These are phyloP conservation scores for Talaromyces nanjingensis DNA, from an alignment of 495 filamentous ascomycete species.

Conservation along the genomic window DNA sequence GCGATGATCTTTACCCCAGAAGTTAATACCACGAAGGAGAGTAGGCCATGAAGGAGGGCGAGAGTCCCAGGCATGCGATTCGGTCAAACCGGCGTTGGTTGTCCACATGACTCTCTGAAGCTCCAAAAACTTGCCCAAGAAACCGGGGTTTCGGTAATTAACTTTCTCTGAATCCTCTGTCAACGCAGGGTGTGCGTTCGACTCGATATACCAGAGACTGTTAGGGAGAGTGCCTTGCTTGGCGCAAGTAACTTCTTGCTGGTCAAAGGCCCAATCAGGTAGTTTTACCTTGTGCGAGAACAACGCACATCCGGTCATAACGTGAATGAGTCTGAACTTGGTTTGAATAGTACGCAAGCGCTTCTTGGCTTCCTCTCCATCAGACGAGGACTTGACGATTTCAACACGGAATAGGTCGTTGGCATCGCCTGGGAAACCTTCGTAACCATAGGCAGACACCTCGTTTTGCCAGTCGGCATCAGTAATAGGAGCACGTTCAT, in stretches of 20 bases:
- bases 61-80: conserved; percentile 97
- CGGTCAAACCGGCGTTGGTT: conserved; percentile 92
- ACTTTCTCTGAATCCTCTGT: conserved; percentile 75
- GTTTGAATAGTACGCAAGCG: conserved; percentile 90
- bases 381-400: conserved; percentile 85
- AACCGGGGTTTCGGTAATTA: conserved; percentile 91
- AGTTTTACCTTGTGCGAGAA: conserved; percentile 99
- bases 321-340: conserved; percentile 88
- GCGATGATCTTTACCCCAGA: conserved; percentile 91
- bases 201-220: conserved; percentile 93
- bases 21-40: conserved; percentile 93
- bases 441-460: conserved; percentile 94
- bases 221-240: conserved; percentile 87
- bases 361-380: conserved; percentile 70
- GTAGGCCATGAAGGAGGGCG: conserved; percentile 91
- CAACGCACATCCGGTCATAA: conserved; percentile 94
- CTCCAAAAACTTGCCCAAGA: conserved; percentile 98
- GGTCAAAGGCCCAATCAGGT: conserved; percentile 92
- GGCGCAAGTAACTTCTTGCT: conserved; percentile 98
- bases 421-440: conserved; percentile 93
- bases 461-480: conserved; percentile 99
- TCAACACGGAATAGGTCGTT: conserved; percentile 95
- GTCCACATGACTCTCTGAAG: conserved; percentile 99
- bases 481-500: conserved; percentile 92
- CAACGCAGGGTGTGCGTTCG: conserved; percentile 74